Evolutionary conservation across 148 eudicot species (phyloP).

Genomic region (Polygonum maritimum): DNA sequence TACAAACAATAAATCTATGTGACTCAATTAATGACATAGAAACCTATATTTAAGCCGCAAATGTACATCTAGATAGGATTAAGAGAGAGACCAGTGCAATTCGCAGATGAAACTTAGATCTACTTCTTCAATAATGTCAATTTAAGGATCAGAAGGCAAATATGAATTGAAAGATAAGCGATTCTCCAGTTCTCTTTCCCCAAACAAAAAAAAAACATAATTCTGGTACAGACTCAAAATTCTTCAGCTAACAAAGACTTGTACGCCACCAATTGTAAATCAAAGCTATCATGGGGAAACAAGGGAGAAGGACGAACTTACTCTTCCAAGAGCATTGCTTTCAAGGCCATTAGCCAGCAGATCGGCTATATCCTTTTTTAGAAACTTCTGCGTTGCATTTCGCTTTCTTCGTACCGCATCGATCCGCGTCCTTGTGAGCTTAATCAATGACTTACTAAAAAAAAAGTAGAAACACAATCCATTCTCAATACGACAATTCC

Average conservation of each 20-base stretch:
- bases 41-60: background rate
- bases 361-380: constrained; percentile 73
- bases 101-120: background rate
- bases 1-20: background rate
- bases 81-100: background rate
- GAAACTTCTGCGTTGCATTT: constrained; percentile 79
- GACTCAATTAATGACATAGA: background rate
- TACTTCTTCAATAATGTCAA: background rate
- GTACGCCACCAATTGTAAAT: background rate
- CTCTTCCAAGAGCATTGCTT: constrained; percentile 66
- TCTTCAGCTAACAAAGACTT: background rate
- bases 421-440: constrained; percentile 56
- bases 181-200: background rate
- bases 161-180: background rate
- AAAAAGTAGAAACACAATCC: background rate
- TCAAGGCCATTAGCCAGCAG: constrained; percentile 74
- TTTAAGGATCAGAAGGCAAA: background rate
- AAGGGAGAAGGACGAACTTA: constrained; percentile 10
- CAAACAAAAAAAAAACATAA: background rate
- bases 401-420: constrained; percentile 55
- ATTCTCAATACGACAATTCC: background rate
- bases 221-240: background rate
- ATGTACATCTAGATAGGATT: background rate
- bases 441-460: constrained; percentile 56
- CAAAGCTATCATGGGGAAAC: constrained; percentile 1